A percentile compares a stretch with the other conserved stretches of the same genome.
Evolutionary conservation across 192 early-diverging fungal genomes (phyloP).

Genomic region (Coemansia sp.): DNA sequence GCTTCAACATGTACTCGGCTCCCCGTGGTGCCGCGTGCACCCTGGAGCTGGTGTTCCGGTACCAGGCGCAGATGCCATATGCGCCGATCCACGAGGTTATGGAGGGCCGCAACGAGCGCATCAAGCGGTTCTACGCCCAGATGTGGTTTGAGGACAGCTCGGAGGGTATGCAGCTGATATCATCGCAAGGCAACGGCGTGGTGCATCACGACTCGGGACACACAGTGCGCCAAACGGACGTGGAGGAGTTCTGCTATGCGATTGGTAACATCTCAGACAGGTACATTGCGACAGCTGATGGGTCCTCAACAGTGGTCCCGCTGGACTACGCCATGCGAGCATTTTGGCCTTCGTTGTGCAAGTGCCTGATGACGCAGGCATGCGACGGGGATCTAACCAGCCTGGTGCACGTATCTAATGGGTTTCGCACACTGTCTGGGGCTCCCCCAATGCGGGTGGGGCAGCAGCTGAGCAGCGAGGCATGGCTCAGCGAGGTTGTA

Average conservation of each 20-base stretch:
- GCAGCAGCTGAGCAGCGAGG: conserved; percentile 80
- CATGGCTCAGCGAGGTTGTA: conserved; percentile 79
- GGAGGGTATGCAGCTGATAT: conserved; percentile 52
- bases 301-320: conserved; percentile 79
- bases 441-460: conserved; percentile 72
- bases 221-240: conserved; percentile 76
- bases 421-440: conserved; percentile 79
- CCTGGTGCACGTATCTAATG: conserved; percentile 92
- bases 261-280: conserved; percentile 71
- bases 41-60: conserved; percentile 79
- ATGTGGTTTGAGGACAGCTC: conserved; percentile 69
- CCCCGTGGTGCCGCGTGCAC: conserved; percentile 61
- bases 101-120: conserved; percentile 69
- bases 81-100: conserved; percentile 75
- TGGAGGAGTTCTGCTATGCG: conserved; percentile 68
- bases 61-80: conserved; percentile 73
- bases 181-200: conserved; percentile 26
- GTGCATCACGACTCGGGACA: conserved; percentile 67
- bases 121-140: conserved; percentile 61
- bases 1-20: conserved; percentile 60
- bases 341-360: conserved; percentile 83
- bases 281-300: conserved; percentile 86
- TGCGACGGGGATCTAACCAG: conserved; percentile 91
- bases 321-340: conserved; percentile 59
- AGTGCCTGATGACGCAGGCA: conserved; percentile 87